Evolutionary conservation across 768 basidiomycete species (phyloP).

Genomic region (Suillus weaverae): DNA sequence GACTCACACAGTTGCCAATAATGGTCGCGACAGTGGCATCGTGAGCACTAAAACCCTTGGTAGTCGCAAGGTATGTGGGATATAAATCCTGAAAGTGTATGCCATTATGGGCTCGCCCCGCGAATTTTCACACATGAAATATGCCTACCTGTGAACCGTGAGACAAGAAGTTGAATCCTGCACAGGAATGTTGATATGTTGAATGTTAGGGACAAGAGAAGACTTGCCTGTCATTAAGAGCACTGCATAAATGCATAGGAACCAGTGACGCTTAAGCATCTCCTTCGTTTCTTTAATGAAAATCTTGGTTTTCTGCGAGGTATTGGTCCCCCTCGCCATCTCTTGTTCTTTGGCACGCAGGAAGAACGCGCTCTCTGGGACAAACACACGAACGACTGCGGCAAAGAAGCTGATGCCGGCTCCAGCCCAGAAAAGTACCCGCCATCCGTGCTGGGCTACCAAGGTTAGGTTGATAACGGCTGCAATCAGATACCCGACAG

Average conservation of each 20-base stretch:
- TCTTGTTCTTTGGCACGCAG: constrained; percentile 60
- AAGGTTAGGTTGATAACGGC: constrained; percentile 78
- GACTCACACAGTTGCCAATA: constrained; percentile 66
- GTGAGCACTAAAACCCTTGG: constrained; percentile 60
- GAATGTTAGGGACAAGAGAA: neutral
- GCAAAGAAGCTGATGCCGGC: constrained; percentile 69
- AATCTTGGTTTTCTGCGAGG: constrained; percentile 55
- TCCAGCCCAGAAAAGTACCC: constrained; percentile 80
- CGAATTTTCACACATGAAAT: neutral
- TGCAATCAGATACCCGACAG: constrained; percentile 81
- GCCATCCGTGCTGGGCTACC: constrained; percentile 55
- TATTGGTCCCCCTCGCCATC: constrained; percentile 36
- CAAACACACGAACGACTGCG: constrained; percentile 57
- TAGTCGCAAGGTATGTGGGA: constrained; percentile 67
- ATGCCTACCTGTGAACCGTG: constrained; percentile 62
- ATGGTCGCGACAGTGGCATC: constrained; percentile 76
- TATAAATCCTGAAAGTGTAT: constrained; percentile 61
- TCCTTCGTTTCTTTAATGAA: constrained; percentile 72
- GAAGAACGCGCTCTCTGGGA: constrained; percentile 84
- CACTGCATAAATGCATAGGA: constrained; percentile 79
- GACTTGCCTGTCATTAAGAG: constrained; percentile 66
- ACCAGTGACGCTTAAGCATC: constrained; percentile 85
- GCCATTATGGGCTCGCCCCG: neutral
- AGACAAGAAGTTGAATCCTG: constrained; percentile 76
- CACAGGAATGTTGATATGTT: neutral